phyloP scores from a whole-genome alignment of 2,329 filamentous ascomycete species.

The Claviceps pazoutovae region DNA sequence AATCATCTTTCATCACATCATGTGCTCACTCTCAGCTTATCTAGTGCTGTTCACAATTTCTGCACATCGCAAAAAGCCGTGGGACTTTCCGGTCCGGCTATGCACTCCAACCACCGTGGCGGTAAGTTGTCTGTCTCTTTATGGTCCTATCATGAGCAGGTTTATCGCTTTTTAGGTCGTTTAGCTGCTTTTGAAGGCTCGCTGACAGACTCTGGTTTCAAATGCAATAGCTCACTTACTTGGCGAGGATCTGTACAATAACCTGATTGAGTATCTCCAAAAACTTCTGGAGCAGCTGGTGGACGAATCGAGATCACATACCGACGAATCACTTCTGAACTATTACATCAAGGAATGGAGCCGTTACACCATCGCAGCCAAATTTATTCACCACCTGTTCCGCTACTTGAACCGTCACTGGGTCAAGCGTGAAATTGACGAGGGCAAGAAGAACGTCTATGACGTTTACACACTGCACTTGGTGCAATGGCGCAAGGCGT shows the following conservation, averaged over 20 bases:
- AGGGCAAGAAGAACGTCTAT: conserved; percentile 95
- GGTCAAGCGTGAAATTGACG: conserved; percentile 98
- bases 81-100: conserved; percentile 33
- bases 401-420: conserved; percentile 93
- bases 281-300: conserved; percentile 61
- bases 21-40: conserved; percentile 21
- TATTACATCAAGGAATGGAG: conserved; percentile 98
- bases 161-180: not conserved
- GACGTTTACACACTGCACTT: conserved; percentile 96
- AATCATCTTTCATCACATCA: not conserved
- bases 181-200: not conserved
- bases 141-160: too few relatives aligned
- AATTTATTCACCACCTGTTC: conserved; percentile 96
- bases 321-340: conserved; percentile 75
- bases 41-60: conserved; percentile 89
- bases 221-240: conserved; percentile 62
- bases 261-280: conserved; percentile 75
- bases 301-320: conserved; percentile 60
- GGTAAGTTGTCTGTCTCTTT: conserved; percentile 31
- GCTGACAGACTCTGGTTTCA: not conserved
- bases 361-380: conserved; percentile 86
- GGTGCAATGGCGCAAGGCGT: conserved; percentile 85
- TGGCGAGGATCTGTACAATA: conserved; percentile 89
- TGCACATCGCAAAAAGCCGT: conserved; percentile 95
- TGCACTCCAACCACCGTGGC: conserved; percentile 37